Evolutionary conservation across 352 stramenopile genomes (phyloP).

Genomic region (Pythium dissimile): DNA sequence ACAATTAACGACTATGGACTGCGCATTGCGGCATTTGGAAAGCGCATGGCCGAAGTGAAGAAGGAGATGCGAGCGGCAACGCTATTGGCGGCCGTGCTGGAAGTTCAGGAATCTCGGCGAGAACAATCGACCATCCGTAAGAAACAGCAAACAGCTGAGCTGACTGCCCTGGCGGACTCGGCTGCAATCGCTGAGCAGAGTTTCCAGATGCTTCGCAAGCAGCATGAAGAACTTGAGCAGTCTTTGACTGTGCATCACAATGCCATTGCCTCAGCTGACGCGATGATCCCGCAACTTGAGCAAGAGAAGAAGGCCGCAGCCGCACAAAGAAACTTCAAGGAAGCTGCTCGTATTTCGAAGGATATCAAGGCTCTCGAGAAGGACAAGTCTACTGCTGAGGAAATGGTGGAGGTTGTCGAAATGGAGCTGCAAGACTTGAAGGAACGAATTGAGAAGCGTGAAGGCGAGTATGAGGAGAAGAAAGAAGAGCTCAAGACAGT

Average conservation of each 20-base stretch:
- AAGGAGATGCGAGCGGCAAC: constrained; percentile 69
- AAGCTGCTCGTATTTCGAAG: constrained; percentile 80
- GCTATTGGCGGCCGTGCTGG: constrained; percentile 58
- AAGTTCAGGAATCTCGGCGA: constrained; percentile 67
- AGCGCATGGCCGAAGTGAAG: constrained; percentile 52
- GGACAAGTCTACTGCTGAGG: constrained; percentile 69
- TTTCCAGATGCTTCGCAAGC: constrained; percentile 65
- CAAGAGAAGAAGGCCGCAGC: constrained; percentile 78
- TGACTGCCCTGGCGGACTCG: constrained; percentile 64
- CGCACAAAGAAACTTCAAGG: constrained; percentile 84
- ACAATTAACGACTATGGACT: constrained; percentile 48
- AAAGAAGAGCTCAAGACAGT: constrained; percentile 71
- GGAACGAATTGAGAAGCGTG: constrained; percentile 66
- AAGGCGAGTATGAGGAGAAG: constrained; percentile 70
- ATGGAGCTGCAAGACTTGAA: constrained; percentile 81
- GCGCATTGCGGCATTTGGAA: constrained; percentile 49
- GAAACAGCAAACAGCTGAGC: constrained; percentile 69
- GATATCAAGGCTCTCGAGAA: constrained; percentile 87
- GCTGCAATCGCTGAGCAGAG: constrained; percentile 72
- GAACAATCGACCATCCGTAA: constrained; percentile 67
- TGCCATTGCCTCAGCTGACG: constrained; percentile 73
- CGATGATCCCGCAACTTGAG: constrained; percentile 75
- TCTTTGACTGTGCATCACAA: constrained; percentile 72
- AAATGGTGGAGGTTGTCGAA: constrained; percentile 78
- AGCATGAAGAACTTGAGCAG: constrained; percentile 76